Evolutionary conservation across 1,139 yeast genomes (phyloP), one percentile per base, ranked within the genome.

Genomic region (Pneumocystis canis): DNA sequence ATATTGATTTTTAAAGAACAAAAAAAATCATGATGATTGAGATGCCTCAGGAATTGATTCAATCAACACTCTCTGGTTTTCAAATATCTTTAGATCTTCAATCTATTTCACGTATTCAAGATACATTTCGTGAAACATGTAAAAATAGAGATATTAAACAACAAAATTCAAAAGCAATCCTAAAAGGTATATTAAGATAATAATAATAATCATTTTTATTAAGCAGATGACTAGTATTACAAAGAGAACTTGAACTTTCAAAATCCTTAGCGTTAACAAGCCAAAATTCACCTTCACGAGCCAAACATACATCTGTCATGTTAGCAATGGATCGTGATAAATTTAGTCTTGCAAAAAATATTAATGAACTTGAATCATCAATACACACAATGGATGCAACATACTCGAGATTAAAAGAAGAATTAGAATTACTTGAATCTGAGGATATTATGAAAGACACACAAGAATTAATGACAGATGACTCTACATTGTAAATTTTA

Each of bases 341-440:
- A 65, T 79, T 84, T 62, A 69, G 79, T 9, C 73, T 83, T 11
- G 87, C 85, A 2, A 82, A 82, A 68, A 78, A 77, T 47, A 75
- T 84, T 65, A 82, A 82, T 63, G 84, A 81, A 60, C 73, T 83
- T 63, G 85, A 83, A 65, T 77, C 81, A 67, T 73, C 78, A 40
- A 76, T 81, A 54, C 81, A 81, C 65, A 73, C 79, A 5, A 74
- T 79, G 64, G 79, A 77, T 63, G 76, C 82, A 56, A 75, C 77
- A 39, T 72, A 80, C 61, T 72, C 77, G 40, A 77, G 74, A 62
- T 71, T 83, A 61, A 73, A 74, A 30, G 77, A 76, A 25, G 74
- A 77, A 28, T 73, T 77, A n/a, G 74, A 73, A 31, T 70, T 72
- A 28, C 65, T 79, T 54, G 70, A 73, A 20, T 69, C 69, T 37